Base-by-base conservation (phyloP, 2,329 filamentous ascomycete genomes). In the Mycogone perniciosa region DNA sequence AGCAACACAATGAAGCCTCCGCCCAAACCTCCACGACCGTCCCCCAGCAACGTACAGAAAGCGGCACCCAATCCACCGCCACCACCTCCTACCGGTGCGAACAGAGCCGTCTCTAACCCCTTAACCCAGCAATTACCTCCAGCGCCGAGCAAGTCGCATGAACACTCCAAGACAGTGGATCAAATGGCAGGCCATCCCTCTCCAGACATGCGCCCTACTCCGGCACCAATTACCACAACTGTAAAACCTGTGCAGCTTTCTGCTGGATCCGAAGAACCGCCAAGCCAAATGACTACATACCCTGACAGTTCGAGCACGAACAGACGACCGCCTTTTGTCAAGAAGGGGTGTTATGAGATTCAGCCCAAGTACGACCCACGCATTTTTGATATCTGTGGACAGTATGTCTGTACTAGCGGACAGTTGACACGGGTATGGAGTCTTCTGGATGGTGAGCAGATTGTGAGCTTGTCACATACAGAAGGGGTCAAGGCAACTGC, bases 391-490 rank as follows among this genome's bases (percentile, higher is more conserved):
- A 84, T 95, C 3, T 96, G 89, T 64, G 93, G 93, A 6, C 85
- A 91, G 56, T 84, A 86, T 58, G 83, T 93, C 6, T 96, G 89
- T 64, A 92, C 91, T 0, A 89, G 87, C 11, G 93, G 92, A 5
- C 86, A 88, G 56, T 76, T 93, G 55, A 97, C 92, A 1, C 81
- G 89, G 54, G 88, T 91, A 0, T 99, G 93, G 91, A 92, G 85
- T 64, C 68, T 96, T 27, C 71, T 83, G 8, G 89, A 89, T 48
- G 92, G 92, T 2, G 88, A 95, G 59, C 76, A 88, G 46, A 64
- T 95, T 10, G 81, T 95, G 76, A 93, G 83, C 59, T 70, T 96
- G 56, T 80, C 84, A 46, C 91, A 96, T 65, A 87, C 86, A 1
- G 93, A 99, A 62, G 89, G 86, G 2, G 76, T 89, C 55, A 95